Evolutionary conservation across 805 yeast species (phyloP).

Genomic region (Wickerhamomyces subpelliculosus): DNA sequence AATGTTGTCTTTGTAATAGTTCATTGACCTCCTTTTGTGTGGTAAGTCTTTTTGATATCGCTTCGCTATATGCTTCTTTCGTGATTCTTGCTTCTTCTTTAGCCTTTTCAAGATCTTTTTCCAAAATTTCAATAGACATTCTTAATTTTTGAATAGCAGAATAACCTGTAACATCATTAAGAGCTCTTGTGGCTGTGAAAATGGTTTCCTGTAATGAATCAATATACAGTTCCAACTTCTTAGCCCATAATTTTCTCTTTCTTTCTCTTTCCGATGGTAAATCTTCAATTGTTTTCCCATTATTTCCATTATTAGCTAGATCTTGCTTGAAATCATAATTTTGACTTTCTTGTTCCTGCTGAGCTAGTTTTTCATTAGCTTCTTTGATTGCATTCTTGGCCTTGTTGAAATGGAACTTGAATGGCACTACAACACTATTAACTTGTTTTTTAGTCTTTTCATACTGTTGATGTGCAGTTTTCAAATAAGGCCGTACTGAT

Average conservation of each 20-base stretch:
- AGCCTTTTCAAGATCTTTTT: constrained; percentile 40
- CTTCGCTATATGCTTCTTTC: constrained; percentile 48
- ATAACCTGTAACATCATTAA: constrained; percentile 92
- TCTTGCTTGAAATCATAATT: constrained; percentile 31
- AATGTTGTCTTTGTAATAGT: constrained; percentile 72
- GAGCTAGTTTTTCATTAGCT: constrained; percentile 29
- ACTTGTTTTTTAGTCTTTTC: constrained; percentile 10
- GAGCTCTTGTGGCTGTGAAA: constrained; percentile 53
- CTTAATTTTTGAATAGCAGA: constrained; percentile 70
- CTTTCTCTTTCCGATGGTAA: constrained; percentile 42
- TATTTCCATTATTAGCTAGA: constrained; percentile 16
- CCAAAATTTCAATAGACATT: constrained; percentile 48
- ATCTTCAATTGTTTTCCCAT: constrained; percentile 23
- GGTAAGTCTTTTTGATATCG: constrained; percentile 54
- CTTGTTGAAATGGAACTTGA: constrained; percentile 17
- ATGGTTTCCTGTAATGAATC: constrained; percentile 52
- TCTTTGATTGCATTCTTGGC: constrained; percentile 29
- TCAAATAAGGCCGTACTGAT: constrained; percentile 15
- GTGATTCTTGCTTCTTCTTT: constrained; percentile 41
- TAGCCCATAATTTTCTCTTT: constrained; percentile 32
- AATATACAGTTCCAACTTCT: constrained; percentile 40
- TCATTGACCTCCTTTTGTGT: constrained; percentile 87
- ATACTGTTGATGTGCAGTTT: constrained; percentile 12
- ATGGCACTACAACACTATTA: constrained; percentile 6
- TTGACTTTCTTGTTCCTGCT: constrained; percentile 28